These are phyloP conservation scores for Podosphaera fusca DNA, from an alignment of 2,329 filamentous ascomycete genomes.

Conservation along the genomic window DNA sequence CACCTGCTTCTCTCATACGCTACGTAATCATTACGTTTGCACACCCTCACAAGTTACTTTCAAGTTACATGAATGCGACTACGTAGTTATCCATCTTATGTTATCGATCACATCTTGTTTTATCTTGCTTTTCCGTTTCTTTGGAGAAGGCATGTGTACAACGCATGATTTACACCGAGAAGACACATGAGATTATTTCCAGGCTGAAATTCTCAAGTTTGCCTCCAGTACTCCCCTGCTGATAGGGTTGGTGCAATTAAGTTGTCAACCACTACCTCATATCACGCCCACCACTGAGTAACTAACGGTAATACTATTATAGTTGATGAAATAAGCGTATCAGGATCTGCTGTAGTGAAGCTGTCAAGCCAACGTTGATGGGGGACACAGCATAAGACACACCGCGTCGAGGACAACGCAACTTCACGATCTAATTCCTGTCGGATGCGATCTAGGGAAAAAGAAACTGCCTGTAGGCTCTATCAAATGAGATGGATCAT, in stretches of 20 bases:
- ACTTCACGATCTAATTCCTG: not conserved
- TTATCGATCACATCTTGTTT: not conserved
- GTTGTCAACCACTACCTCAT: not conserved
- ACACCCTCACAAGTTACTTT: not conserved
- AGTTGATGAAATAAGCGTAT: not conserved
- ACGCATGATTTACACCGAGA: not conserved
- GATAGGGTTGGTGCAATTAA: not conserved
- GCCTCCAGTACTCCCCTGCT: not conserved
- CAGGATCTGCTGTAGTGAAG: not conserved
- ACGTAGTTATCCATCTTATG: not conserved
- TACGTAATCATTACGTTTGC: not conserved
- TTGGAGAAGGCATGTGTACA: not conserved
- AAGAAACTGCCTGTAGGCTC: not conserved
- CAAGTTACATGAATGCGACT: not conserved
- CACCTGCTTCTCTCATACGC: not conserved
- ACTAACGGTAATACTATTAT: not conserved
- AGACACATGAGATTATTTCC: not conserved
- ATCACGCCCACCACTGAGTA: not conserved
- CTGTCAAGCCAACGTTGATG: not conserved
- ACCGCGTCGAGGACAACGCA: not conserved
- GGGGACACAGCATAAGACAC: not conserved
- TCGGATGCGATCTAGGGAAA: not conserved
- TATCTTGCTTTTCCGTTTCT: not conserved
- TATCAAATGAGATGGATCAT: not conserved
- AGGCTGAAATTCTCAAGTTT: not conserved